Evolutionary conservation across 805 yeast genomes (phyloP).

Genomic region (Alloascoidea africana): DNA sequence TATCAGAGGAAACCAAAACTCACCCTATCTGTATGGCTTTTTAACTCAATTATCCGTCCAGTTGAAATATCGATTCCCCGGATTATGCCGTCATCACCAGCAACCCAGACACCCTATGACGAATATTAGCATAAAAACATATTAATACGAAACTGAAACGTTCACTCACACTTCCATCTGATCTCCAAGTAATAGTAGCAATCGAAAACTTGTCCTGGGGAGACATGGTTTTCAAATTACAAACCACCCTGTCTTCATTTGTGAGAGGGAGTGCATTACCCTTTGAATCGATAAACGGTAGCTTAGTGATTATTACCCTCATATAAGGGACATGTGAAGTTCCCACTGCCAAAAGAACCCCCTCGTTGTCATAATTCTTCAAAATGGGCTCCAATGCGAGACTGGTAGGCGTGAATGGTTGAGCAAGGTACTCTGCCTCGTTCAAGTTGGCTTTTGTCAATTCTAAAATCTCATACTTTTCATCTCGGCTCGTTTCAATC

Average conservation of each 20-base stretch:
- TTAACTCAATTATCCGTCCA: slow-evolving; percentile 11
- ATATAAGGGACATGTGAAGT: slow-evolving; percentile 71
- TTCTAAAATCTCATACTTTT: slow-evolving; percentile 4
- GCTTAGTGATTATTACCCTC: slow-evolving; percentile 41
- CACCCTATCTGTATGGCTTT: slow-evolving; percentile 1
- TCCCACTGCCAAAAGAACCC: slow-evolving; percentile 37
- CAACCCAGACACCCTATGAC: slow-evolving; percentile 51
- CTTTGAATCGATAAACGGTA: slow-evolving; percentile 18
- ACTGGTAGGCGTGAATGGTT: neutral
- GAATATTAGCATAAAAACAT: no score
- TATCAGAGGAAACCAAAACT: neutral
- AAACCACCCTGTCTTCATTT: slow-evolving; percentile 17
- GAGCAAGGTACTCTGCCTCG: neutral
- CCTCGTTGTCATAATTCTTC: slow-evolving; percentile 5
- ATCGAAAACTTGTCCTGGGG: slow-evolving; percentile 59
- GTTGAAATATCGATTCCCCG: slow-evolving; percentile 40
- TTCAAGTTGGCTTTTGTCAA: neutral
- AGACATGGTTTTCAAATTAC: slow-evolving; percentile 32
- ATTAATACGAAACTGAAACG: no score
- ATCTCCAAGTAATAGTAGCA: slow-evolving; percentile 31
- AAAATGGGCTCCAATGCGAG: slow-evolving; percentile 2
- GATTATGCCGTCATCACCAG: slow-evolving; percentile 53
- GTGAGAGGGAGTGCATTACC: slow-evolving; percentile 3
- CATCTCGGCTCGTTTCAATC: slow-evolving; percentile 6
- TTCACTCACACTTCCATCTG: slow-evolving; percentile 13